These are phyloP conservation scores for Xylariaceae sp. DNA, from an alignment of 2,329 filamentous ascomycete species.

Conservation along the genomic window DNA sequence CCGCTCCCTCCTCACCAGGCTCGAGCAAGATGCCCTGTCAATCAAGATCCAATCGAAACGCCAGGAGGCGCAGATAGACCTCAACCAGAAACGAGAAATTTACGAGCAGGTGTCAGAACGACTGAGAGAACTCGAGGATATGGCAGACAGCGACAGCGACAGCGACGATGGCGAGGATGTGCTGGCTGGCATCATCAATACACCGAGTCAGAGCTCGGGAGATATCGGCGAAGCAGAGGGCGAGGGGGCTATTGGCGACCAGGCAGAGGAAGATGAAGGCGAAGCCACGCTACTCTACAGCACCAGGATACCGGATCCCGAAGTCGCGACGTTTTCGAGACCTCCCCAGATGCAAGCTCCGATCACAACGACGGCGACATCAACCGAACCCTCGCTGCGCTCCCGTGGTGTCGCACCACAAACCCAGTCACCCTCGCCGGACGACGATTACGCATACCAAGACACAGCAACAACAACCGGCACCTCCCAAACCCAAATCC, in stretches of 20 bases:
- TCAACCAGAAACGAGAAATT: constrained; percentile 61
- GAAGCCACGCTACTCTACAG: constrained; percentile 20
- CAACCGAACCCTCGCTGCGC: constrained; percentile 34
- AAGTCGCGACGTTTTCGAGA: background rate
- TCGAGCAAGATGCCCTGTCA: constrained; percentile 65
- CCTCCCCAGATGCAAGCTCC: constrained; percentile 7
- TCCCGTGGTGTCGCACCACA: constrained; percentile 19
- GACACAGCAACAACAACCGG: constrained; percentile 15
- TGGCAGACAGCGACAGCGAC: constrained; percentile 41
- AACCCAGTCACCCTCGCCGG: constrained; percentile 7
- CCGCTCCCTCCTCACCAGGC: constrained; percentile 60
- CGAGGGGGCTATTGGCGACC: constrained; percentile 7
- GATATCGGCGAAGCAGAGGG: constrained; percentile 5
- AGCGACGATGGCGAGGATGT: constrained; percentile 56
- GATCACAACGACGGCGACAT: constrained; percentile 11
- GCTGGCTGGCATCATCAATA: constrained; percentile 50
- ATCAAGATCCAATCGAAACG: constrained; percentile 56
- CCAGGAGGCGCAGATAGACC: constrained; percentile 58
- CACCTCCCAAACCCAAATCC: constrained; percentile 8
- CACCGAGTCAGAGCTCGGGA: constrained; percentile 48
- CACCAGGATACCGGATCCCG: constrained; percentile 1
- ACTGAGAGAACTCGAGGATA: constrained; percentile 64
- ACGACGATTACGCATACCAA: constrained; percentile 9
- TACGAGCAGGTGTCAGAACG: constrained; percentile 64
- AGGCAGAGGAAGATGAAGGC: constrained; percentile 15